phyloP scores from a whole-genome alignment of 176 grass and related monocot genomes.

The Oryza glumipatula region DNA sequence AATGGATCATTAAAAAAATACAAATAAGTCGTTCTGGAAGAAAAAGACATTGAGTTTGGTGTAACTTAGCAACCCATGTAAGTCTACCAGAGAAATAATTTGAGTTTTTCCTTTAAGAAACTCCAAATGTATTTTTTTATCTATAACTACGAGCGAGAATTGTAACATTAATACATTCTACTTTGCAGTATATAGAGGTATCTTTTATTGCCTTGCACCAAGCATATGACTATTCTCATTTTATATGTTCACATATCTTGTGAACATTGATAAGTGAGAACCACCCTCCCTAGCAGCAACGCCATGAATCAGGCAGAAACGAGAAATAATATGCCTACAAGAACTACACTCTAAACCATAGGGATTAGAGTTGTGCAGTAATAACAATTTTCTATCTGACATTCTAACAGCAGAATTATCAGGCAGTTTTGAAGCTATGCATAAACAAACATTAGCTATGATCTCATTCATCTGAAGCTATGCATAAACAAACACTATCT shows the following conservation, averaged over 20 bases:
- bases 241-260: not conserved
- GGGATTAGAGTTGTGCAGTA: not conserved
- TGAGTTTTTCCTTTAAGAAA: not conserved
- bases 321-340: not conserved
- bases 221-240: not conserved
- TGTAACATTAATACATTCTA: not conserved
- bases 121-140: not conserved
- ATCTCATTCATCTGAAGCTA: not conserved
- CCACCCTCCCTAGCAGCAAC: not conserved
- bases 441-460: not conserved
- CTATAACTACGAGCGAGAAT: slow-evolving; percentile 6
- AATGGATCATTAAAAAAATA: not conserved
- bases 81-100: not conserved
- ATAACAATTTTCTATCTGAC: not conserved
- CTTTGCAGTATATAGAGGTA: not conserved
- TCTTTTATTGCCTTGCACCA: slow-evolving; percentile 2
- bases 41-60: not conserved
- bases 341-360: not conserved
- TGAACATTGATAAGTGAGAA: not conserved
- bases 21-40: not conserved
- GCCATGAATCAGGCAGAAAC: not conserved
- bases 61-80: not conserved
- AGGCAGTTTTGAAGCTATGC: not conserved
- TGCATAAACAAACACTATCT: not conserved
- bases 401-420: not conserved